A percentile compares a stretch with the other conserved stretches of the same genome.
These are phyloP conservation scores for Pestalotiopsis sp. DNA, from an alignment of 2,329 filamentous ascomycete species.

Conservation along the genomic window DNA sequence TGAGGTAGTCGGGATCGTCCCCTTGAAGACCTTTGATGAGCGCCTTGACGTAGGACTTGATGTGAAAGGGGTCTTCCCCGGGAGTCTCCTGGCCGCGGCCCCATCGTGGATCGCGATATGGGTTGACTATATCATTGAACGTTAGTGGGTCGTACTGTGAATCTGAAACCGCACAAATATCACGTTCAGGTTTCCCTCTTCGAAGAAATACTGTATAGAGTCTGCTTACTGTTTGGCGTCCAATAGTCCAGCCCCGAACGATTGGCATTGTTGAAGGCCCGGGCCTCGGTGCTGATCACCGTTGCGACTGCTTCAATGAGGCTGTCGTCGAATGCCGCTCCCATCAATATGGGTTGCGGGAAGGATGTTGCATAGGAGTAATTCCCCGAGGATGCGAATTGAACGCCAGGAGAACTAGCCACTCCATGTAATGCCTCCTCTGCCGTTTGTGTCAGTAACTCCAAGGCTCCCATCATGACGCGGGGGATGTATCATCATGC, in stretches of 20 bases:
- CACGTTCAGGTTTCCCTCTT: not conserved
- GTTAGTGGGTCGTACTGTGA: not conserved
- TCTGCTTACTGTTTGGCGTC: constrained; percentile 24
- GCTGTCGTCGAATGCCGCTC: constrained; percentile 32
- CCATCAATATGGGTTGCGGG: constrained; percentile 31
- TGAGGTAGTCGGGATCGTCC: constrained; percentile 25
- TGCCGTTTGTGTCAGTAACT: constrained; percentile 18
- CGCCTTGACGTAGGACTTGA: constrained; percentile 52
- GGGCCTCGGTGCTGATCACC: constrained; percentile 31
- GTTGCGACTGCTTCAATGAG: constrained; percentile 31
- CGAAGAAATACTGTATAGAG: not conserved
- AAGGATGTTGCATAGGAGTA: constrained; percentile 35
- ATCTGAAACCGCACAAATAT: not conserved
- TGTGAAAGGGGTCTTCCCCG: constrained; percentile 37
- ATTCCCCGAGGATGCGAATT: constrained; percentile 24
- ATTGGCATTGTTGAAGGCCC: constrained; percentile 34
- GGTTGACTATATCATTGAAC: constrained; percentile 19
- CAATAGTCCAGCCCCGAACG: constrained; percentile 28
- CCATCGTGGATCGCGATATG: constrained; percentile 26
- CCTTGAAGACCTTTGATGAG: constrained; percentile 57
- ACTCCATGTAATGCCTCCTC: constrained; percentile 65
- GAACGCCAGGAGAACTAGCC: constrained; percentile 50
- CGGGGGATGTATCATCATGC: not conserved
- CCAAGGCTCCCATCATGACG: too few relatives aligned
- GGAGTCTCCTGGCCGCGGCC: constrained; percentile 30